Conservation (phyloP, 106 monocot genomes). For the Apostasia shenzhenica region DNA sequence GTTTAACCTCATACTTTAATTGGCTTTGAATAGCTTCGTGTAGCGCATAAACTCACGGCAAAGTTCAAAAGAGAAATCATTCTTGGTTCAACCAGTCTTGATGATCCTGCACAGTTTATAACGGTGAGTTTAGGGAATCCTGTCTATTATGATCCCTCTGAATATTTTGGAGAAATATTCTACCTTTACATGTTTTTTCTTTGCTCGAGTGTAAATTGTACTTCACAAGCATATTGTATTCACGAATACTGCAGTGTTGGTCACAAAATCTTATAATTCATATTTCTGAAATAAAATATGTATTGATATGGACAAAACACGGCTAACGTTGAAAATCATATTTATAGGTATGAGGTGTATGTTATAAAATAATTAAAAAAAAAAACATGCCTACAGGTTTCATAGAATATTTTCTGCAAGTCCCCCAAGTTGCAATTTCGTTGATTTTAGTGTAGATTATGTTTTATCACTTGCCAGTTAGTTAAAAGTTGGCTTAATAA, state of each 20-base stretch:
- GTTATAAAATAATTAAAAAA: no score
- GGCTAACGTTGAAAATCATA: no score
- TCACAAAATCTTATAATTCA: not conserved
- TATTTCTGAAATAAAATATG: not conserved
- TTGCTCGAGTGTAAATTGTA: not conserved
- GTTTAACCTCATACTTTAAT: not conserved
- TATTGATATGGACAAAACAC: not conserved
- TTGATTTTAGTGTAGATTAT: no score
- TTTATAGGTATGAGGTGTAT: no score
- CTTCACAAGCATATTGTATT: not conserved
- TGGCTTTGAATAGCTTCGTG: constrained; percentile 57
- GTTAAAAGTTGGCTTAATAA: no score
- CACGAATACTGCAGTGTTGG: no score
- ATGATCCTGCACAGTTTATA: constrained; percentile 89
- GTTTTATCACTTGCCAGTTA: no score
- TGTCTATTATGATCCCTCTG: not conserved
- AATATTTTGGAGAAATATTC: not conserved
- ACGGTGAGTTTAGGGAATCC: constrained; percentile 40
- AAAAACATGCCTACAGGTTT: no score
- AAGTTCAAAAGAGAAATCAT: constrained; percentile 87
- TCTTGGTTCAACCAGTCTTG: constrained; percentile 86
- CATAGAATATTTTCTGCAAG: no score
- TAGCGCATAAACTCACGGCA: constrained; percentile 74
- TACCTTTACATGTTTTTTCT: not conserved
- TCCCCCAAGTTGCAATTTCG: no score